Evolutionary conservation across 2,329 filamentous ascomycete genomes (phyloP).

Genomic region (Coniochaeta ligniaria): DNA sequence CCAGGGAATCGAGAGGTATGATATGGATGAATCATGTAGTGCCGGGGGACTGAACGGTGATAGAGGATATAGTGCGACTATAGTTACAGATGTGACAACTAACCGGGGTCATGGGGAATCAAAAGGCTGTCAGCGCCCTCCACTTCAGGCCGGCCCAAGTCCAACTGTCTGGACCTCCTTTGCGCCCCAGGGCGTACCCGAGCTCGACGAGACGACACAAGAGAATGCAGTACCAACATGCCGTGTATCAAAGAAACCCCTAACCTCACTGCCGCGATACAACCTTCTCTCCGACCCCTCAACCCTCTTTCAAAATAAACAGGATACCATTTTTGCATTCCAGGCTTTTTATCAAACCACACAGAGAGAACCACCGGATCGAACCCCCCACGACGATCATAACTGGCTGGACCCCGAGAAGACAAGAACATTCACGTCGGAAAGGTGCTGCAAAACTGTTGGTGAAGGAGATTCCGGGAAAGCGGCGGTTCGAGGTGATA

Average conservation of each 20-base stretch:
- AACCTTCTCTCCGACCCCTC: neutral
- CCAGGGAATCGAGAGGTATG: neutral
- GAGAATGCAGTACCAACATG: neutral
- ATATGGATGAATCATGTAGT: neutral
- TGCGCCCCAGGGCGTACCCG: neutral
- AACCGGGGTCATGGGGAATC: neutral
- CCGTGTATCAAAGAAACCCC: neutral
- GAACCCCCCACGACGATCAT: neutral
- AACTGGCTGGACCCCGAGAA: neutral
- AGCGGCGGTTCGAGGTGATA: neutral
- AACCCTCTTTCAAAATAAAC: neutral
- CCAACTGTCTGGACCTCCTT: neutral
- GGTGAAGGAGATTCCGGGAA: neutral
- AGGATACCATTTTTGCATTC: neutral
- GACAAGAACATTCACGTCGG: neutral
- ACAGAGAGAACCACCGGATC: neutral
- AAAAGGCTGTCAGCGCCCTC: neutral
- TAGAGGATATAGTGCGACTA: neutral
- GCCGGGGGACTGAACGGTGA: neutral
- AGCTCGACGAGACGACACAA: neutral
- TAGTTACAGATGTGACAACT: conserved; percentile 1
- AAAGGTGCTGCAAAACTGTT: neutral
- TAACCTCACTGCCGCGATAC: neutral
- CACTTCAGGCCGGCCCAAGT: neutral
- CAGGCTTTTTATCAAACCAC: neutral